Evolutionary conservation across 139 green algal genomes (phyloP).

Genomic region (Tetradesmus obliquus): DNA sequence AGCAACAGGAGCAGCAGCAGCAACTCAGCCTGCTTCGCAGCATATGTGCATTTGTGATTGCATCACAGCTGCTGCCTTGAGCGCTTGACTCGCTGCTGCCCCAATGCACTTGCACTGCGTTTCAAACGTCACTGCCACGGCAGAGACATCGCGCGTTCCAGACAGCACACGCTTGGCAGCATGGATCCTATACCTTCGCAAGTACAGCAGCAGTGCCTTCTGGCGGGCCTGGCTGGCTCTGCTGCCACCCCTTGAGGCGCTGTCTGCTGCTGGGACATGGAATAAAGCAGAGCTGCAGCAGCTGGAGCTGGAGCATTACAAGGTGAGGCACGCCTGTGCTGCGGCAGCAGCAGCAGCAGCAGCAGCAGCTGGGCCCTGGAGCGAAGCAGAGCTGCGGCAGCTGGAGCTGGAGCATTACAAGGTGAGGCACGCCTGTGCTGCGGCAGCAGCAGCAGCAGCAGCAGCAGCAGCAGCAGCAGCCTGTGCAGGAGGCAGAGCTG

Average conservation of each 20-base stretch:
- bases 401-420: not conserved
- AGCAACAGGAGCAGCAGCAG: constrained; percentile 4
- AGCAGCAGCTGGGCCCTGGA: not conserved
- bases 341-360: too few species aligned
- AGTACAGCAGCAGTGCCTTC: not conserved
- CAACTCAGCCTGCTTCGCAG: not conserved
- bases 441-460: too few species aligned
- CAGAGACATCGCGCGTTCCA: not conserved
- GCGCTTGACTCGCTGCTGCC: not conserved
- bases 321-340: too few species aligned
- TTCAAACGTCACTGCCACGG: not conserved
- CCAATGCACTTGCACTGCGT: not conserved
- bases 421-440: too few species aligned
- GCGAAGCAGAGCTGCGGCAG: not conserved
- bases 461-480: too few species aligned
- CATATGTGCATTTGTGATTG: not conserved
- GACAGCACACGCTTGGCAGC: not conserved
- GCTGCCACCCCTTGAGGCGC: not conserved
- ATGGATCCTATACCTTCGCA: not conserved
- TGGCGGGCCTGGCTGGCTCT: not conserved
- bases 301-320: not conserved
- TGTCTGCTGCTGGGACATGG: not conserved
- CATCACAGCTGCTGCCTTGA: not conserved
- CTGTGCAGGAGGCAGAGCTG: not conserved
- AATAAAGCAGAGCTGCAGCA: not conserved